Evolutionary conservation across 169 alveolate species (phyloP).

Genomic region (Blepharisma undulans): DNA sequence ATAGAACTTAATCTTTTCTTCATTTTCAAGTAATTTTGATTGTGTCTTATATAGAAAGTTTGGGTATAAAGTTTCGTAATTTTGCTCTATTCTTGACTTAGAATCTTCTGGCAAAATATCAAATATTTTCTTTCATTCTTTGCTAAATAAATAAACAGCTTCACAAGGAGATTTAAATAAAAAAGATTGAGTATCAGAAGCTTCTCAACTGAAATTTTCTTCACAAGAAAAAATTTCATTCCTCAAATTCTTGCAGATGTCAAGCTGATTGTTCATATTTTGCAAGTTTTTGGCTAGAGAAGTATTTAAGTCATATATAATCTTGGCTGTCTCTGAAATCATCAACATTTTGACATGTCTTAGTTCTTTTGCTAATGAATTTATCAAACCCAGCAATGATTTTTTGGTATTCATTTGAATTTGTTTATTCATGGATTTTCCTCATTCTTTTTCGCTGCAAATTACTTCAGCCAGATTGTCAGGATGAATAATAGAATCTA

Average conservation of each 20-base stretch:
- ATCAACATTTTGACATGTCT: not conserved
- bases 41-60: not conserved
- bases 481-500: not conserved
- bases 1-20: not conserved
- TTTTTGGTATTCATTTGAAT: not conserved
- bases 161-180: not conserved
- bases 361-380: not conserved
- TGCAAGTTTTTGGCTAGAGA: not conserved
- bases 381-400: not conserved
- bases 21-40: not conserved
- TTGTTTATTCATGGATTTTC: too few species aligned
- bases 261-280: not conserved
- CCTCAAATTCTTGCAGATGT: not conserved
- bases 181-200: not conserved
- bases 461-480: not conserved
- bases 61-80: not conserved
- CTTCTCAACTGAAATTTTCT: not conserved
- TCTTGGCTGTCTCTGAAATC: not conserved
- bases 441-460: not conserved
- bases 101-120: not conserved
- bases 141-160: not conserved
- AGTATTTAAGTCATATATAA: not conserved
- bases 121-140: not conserved
- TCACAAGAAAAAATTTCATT: not conserved
- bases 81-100: not conserved